Evolutionary conservation across 192 early-diverging fungal species (phyloP).

Genomic region (Umbelopsis sp.): DNA sequence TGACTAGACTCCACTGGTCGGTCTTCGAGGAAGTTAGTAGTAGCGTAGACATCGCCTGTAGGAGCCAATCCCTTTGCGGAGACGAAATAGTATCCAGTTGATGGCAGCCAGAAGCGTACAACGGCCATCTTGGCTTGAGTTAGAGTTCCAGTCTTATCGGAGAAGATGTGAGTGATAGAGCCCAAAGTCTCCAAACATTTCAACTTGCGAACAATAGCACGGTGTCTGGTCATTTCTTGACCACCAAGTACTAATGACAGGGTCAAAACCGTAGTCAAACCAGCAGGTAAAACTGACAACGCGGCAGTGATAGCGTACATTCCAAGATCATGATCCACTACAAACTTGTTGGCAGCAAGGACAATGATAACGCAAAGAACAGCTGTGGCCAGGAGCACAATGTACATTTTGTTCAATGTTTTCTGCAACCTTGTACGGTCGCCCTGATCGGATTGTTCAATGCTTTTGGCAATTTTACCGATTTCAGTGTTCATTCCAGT

Average conservation of each 20-base stretch:
- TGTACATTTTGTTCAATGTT: constrained; percentile 74
- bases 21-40: neutral
- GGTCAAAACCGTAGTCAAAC: constrained; percentile 90
- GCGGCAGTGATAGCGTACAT: constrained; percentile 84
- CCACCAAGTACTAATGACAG: constrained; percentile 93
- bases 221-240: constrained; percentile 78
- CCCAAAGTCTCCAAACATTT: constrained; percentile 91
- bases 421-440: constrained; percentile 67
- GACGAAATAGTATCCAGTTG: constrained; percentile 73
- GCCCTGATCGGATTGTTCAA: constrained; percentile 57
- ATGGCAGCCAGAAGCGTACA: constrained; percentile 77
- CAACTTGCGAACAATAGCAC: constrained; percentile 90
- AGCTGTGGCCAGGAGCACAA: constrained; percentile 70
- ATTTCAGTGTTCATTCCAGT: constrained; percentile 89
- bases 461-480: constrained; percentile 84
- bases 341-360: constrained; percentile 74
- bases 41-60: constrained; percentile 45
- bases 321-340: constrained; percentile 59
- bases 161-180: constrained; percentile 93
- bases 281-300: constrained; percentile 91
- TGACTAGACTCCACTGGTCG: neutral
- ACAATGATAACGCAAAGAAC: constrained; percentile 79
- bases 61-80: constrained; percentile 63
- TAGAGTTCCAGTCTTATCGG: constrained; percentile 92
- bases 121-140: constrained; percentile 96